These are phyloP conservation scores for Trebouxia sp. DNA, from an alignment of 139 green algal genomes.

Conservation along the genomic window DNA sequence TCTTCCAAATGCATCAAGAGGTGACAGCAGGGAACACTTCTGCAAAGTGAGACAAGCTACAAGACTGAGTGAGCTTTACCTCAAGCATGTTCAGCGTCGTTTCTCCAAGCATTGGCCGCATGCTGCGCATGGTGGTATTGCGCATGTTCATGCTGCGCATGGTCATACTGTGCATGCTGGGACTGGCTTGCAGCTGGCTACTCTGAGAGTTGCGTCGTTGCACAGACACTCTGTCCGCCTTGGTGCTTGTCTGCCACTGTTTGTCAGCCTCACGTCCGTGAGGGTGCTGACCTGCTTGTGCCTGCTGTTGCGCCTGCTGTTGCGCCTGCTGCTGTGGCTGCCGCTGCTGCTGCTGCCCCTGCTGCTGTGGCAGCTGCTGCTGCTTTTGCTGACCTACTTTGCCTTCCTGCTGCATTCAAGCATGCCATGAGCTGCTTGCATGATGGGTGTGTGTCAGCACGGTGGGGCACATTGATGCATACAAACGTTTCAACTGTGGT, in stretches of 20 bases:
- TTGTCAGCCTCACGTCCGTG: neutral
- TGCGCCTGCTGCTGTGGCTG: neutral
- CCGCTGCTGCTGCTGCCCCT: neutral
- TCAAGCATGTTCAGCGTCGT: conserved; percentile 7
- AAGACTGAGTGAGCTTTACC: neutral
- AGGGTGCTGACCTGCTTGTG: neutral
- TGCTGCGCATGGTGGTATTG: conserved; percentile 10
- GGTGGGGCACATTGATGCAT: no score
- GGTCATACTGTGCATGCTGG: no score
- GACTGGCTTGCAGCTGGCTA: neutral
- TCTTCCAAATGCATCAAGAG: no score
- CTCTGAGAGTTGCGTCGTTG: neutral
- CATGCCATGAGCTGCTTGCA: no score
- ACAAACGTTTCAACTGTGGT: no score
- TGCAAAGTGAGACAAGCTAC: neutral
- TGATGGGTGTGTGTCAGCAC: no score
- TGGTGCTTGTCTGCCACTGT: neutral
- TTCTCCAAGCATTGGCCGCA: neutral
- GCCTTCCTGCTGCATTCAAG: no score
- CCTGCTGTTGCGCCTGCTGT: neutral
- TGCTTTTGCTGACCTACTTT: no score
- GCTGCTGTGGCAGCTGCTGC: neutral
- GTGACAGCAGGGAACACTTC: no score
- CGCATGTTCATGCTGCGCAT: no score
- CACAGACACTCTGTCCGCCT: neutral